Evolutionary conservation across 2,329 filamentous ascomycete species (phyloP).

Genomic region (Clonostachys rhizophaga): DNA sequence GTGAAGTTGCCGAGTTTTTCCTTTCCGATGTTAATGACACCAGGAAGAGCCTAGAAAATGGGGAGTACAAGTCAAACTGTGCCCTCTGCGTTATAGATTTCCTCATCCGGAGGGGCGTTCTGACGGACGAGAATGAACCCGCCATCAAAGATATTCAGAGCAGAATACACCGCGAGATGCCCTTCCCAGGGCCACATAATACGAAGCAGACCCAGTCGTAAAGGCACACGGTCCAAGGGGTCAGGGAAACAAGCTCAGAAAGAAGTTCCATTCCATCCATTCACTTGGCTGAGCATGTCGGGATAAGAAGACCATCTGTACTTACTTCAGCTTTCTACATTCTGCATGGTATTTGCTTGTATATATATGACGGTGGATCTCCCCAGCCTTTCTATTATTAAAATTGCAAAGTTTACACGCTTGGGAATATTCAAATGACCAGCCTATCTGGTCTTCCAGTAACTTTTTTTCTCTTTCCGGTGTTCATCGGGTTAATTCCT

Average conservation of each 20-base stretch:
- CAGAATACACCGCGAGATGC: conserved; percentile 72
- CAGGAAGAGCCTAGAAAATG: conserved; percentile 60
- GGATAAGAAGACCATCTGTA: too few species aligned
- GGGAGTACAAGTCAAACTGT: conserved; percentile 92
- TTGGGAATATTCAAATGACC: too few species aligned
- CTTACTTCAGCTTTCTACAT: too few species aligned
- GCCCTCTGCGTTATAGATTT: conserved; percentile 83
- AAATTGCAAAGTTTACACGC: too few species aligned
- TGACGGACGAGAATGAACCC: conserved; percentile 75
- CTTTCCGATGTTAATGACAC: conserved; percentile 76
- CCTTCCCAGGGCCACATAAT: conserved; percentile 68
- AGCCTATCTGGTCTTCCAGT: background rate
- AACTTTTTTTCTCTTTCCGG: background rate
- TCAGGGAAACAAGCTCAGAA: too few species aligned
- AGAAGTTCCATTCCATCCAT: too few species aligned
- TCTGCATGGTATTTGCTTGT: background rate
- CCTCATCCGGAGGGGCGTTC: conserved; percentile 76
- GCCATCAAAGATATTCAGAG: conserved; percentile 71
- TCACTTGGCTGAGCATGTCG: too few species aligned
- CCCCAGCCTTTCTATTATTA: too few species aligned
- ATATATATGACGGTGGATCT: background rate
- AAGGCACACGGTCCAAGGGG: too few species aligned
- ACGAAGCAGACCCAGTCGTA: background rate
- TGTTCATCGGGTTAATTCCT: background rate
- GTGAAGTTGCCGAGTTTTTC: conserved; percentile 83